Evolutionary conservation across 805 yeast genomes (phyloP), one percentile per base, ranked within the genome.

Genomic region (Nakazawaea ishiwadae): DNA sequence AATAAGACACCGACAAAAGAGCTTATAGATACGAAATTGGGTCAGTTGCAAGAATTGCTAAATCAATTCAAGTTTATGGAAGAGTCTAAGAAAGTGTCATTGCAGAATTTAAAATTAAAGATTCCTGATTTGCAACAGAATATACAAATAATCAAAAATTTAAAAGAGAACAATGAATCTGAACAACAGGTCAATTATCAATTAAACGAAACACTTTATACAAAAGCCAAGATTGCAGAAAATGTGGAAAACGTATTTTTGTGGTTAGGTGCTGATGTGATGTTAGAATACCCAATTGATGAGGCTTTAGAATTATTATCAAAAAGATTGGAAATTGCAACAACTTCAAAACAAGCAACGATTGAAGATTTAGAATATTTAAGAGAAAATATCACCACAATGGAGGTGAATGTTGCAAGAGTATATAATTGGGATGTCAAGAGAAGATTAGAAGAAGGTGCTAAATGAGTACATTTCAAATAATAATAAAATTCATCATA

Each of bases 181-280:
- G 54, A 49, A 4, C 65, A 58, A 12, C 62, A 60, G 11, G 78
- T 89, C n/a, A 84, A 84, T 58, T 93, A 86, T 57, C 96, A 90
- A 61, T 73, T 93, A 54, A 91, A 93, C 61, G 98, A 93, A 56
- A 91, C 99, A 0, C 71, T 93, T 31, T 91, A 78, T 58, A 84
- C 97, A 6, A 79, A 79, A 44, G 99, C 99, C 1, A 71, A 69
- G 28, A 69, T 93, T 24, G 77, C 77, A 30, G 73, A 79, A 19
- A 68, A 79, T 27, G 57, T 73, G 39, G 61, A 74, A 19, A 59
- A 66, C 2, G 98, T 93, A 1, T 79, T 79, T 48, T 68, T 93
- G 36, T 93, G 99, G 99, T 71, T 93, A n/a, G 99, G 99, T 9
- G 99, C 99, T 0, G 96, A 89, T 52, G 90, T 91, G 7, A 91